phyloP scores from a whole-genome alignment of 2,329 filamentous ascomycete species.

The Echinosphaeria canescens region DNA sequence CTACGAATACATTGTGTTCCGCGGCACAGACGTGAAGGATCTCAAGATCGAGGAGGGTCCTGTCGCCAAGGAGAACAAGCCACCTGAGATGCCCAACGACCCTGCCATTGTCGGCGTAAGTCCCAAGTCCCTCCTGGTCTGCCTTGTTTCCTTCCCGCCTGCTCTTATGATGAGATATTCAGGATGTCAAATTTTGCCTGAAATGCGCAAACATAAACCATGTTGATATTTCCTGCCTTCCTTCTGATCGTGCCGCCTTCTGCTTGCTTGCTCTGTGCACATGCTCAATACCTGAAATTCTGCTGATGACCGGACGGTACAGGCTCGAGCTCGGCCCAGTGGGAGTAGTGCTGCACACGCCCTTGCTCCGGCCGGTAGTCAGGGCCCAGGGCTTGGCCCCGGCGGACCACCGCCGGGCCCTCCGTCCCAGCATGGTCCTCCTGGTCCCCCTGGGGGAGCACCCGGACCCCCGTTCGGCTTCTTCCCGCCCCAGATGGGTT shows the following conservation, averaged over 20 bases:
- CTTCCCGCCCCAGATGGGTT: slow-evolving; percentile 9
- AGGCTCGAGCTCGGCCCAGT: slow-evolving; percentile 17
- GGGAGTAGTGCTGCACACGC: too few species aligned
- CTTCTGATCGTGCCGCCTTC: slow-evolving; percentile 53
- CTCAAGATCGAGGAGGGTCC: slow-evolving; percentile 76
- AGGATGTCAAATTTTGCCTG: slow-evolving; percentile 85
- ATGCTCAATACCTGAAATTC: slow-evolving; percentile 3
- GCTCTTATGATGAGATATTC: slow-evolving; percentile 73
- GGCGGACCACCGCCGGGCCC: slow-evolving; percentile 10
- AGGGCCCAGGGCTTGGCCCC: slow-evolving; percentile 7
- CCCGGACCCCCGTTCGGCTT: slow-evolving; percentile 9
- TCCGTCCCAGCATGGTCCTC: slow-evolving; percentile 9
- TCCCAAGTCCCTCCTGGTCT: slow-evolving; percentile 12
- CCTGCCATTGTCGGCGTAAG: slow-evolving; percentile 95
- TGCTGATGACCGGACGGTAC: too few species aligned
- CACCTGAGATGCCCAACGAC: slow-evolving; percentile 71
- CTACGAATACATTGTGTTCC: slow-evolving; percentile 98
- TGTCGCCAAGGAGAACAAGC: slow-evolving; percentile 49
- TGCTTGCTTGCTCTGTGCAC: slow-evolving; percentile 5
- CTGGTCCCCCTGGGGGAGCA: slow-evolving; percentile 6
- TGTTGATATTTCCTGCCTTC: slow-evolving; percentile 99
- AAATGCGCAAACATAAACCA: slow-evolving; percentile 82
- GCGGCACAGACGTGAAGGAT: slow-evolving; percentile 96
- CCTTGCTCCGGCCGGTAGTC: too few species aligned
- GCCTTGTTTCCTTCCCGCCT: slow-evolving; percentile 10